phyloP scores from a whole-genome alignment of 1,284 basidiomycete species.

The Puccinia coronata region DNA sequence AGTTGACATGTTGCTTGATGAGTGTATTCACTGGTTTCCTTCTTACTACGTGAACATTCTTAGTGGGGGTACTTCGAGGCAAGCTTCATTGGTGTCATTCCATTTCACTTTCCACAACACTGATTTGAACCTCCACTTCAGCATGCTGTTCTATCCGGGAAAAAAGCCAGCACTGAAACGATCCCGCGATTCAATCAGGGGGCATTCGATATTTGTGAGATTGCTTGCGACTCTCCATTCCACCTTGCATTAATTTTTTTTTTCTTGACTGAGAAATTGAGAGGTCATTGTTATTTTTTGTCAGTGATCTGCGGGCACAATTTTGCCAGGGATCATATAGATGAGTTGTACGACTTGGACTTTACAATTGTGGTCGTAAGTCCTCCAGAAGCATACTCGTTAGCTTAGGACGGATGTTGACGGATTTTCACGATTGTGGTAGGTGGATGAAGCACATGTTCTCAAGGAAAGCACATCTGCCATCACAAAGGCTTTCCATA shows the following conservation, averaged over 20 bases:
- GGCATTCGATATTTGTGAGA: conserved; percentile 44
- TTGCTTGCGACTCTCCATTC: background rate
- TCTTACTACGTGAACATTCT: background rate
- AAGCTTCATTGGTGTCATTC: background rate
- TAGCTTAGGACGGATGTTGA: background rate
- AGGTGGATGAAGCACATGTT: conserved; percentile 45
- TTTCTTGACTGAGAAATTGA: background rate
- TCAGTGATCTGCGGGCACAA: conserved; percentile 34
- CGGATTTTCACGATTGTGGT: background rate
- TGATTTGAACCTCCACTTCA: background rate
- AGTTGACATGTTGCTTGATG: background rate
- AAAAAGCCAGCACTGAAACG: conserved; percentile 6
- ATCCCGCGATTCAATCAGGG: conserved; percentile 39
- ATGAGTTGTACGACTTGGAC: conserved; percentile 42
- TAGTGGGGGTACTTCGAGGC: conserved; percentile 49
- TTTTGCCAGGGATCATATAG: conserved; percentile 39
- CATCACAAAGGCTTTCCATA: conserved; percentile 19
- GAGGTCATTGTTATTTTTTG: background rate
- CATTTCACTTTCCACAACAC: background rate
- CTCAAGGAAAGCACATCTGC: conserved; percentile 29
- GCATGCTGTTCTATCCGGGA: conserved; percentile 5
- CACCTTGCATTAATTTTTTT: no score
- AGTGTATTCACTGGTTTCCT: background rate
- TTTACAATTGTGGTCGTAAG: conserved; percentile 40
- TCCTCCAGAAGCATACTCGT: background rate